Percentiles rank a stretch among this genome's conserved stretches.
These are phyloP conservation scores for Exserohilum turcica DNA, from an alignment of 2,329 filamentous ascomycete genomes.

Conservation along the genomic window DNA sequence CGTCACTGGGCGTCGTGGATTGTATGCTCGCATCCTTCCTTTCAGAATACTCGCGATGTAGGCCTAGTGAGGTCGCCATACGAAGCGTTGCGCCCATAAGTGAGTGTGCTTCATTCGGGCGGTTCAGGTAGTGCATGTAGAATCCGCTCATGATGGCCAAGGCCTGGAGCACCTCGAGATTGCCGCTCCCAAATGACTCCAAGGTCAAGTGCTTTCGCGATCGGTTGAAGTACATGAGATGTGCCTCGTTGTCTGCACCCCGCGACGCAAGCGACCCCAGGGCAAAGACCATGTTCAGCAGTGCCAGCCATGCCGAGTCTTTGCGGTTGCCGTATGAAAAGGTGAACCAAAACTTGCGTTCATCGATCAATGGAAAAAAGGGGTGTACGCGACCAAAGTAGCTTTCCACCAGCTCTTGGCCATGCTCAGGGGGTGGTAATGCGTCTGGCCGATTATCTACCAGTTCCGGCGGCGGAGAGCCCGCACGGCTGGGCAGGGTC, in stretches of 20 bases:
- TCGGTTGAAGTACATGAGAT: slow-evolving; percentile 71
- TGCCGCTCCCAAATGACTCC: slow-evolving; percentile 70
- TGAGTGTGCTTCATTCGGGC: slow-evolving; percentile 76
- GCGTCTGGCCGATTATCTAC: slow-evolving; percentile 48
- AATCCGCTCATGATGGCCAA: slow-evolving; percentile 73
- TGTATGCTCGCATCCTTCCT: slow-evolving; percentile 24
- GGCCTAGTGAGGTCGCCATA: slow-evolving; percentile 74
- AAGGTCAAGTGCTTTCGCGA: slow-evolving; percentile 70
- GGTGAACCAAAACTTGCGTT: slow-evolving; percentile 69
- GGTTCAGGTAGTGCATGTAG: slow-evolving; percentile 78
- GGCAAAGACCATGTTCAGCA: slow-evolving; percentile 77
- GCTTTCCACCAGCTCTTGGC: slow-evolving; percentile 72
- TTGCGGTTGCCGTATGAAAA: slow-evolving; percentile 66
- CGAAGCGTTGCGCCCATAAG: slow-evolving; percentile 72
- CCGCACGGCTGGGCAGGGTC: slow-evolving; percentile 43
- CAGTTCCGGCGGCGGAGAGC: slow-evolving; percentile 45
- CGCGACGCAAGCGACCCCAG: slow-evolving; percentile 73
- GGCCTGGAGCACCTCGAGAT: slow-evolving; percentile 75
- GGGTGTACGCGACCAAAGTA: slow-evolving; percentile 76
- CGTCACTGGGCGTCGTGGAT: slow-evolving; percentile 30
- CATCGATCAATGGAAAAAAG: slow-evolving; percentile 75
- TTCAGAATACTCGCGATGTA: slow-evolving; percentile 68
- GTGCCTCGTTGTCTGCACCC: slow-evolving; percentile 66
- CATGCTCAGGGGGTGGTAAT: slow-evolving; percentile 64
- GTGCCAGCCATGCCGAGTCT: slow-evolving; percentile 71